Percentiles rank a stretch among this genome's conserved stretches.
phyloP scores from a whole-genome alignment of 495 filamentous ascomycete genomes.

The Lindgomyces ingoldianus region DNA sequence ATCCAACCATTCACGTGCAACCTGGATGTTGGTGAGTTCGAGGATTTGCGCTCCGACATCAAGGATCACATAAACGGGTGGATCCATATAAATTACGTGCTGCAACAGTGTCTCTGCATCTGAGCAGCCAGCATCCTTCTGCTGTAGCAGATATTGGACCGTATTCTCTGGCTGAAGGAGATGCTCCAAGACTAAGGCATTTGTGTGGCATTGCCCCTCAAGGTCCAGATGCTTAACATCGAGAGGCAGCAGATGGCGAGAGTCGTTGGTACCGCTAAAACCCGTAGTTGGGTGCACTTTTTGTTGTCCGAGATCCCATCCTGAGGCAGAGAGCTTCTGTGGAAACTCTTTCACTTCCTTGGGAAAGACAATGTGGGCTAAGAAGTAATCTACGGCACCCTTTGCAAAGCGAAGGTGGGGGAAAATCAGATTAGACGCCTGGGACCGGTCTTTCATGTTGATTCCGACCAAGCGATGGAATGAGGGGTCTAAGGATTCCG shows the following conservation, averaged over 20 bases:
- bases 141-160: not conserved
- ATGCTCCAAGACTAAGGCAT: slow-evolving; percentile 61
- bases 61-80: slow-evolving; percentile 60
- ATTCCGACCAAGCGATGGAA: slow-evolving; percentile 56
- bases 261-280: slow-evolving; percentile 76
- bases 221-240: slow-evolving; percentile 59
- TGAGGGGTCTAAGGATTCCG: not conserved
- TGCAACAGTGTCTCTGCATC: slow-evolving; percentile 51
- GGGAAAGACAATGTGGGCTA: slow-evolving; percentile 64
- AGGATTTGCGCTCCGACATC: slow-evolving; percentile 76
- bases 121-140: not conserved
- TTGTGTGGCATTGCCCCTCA: slow-evolving; percentile 59
- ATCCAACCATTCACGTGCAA: slow-evolving; percentile 56
- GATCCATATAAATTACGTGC: slow-evolving; percentile 46
- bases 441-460: slow-evolving; percentile 58
- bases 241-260: slow-evolving; percentile 57
- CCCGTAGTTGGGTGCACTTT: slow-evolving; percentile 59
- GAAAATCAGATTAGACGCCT: slow-evolving; percentile 50
- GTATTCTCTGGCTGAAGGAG: slow-evolving; percentile 60
- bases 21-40: slow-evolving; percentile 58
- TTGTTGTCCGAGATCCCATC: slow-evolving; percentile 63
- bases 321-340: slow-evolving; percentile 65
- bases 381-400: slow-evolving; percentile 61
- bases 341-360: slow-evolving; percentile 66
- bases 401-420: slow-evolving; percentile 57